These are phyloP conservation scores for Trichomonascus vanleenenianus DNA, from an alignment of 805 yeast species.

Conservation along the genomic window DNA sequence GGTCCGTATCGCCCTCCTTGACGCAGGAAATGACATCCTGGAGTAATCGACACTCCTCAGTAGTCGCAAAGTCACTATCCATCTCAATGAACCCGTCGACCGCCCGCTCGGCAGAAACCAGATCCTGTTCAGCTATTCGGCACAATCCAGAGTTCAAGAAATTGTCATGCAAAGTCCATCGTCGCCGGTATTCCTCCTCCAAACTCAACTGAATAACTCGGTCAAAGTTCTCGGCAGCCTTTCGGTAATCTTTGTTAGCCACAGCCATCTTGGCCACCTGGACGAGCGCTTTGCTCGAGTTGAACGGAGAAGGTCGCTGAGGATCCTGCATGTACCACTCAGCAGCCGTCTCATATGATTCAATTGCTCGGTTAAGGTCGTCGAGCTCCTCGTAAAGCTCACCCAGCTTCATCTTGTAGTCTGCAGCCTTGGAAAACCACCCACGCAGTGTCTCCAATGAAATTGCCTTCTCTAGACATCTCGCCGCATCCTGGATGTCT, in stretches of 20 bases:
- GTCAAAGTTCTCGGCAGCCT: conserved; percentile 73
- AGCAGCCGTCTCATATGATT: conserved; percentile 84
- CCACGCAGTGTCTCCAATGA: conserved; percentile 82
- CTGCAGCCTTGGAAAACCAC: conserved; percentile 94
- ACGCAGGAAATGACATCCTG: conserved; percentile 65
- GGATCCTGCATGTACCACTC: conserved; percentile 87
- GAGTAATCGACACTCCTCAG: conserved; percentile 66
- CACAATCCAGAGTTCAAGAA: conserved; percentile 78
- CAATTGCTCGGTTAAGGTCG: conserved; percentile 61
- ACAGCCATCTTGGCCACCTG: conserved; percentile 89
- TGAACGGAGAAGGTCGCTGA: conserved; percentile 83
- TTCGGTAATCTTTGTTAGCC: conserved; percentile 58
- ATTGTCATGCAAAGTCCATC: conserved; percentile 91
- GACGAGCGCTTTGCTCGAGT: conserved; percentile 78
- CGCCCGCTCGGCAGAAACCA: conserved; percentile 75
- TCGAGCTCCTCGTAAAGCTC: conserved; percentile 73
- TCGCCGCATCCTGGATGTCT: conserved; percentile 64
- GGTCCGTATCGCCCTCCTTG: conserved; percentile 71
- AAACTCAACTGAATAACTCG: conserved; percentile 67
- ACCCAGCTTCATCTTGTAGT: conserved; percentile 85
- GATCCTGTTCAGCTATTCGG: conserved; percentile 72
- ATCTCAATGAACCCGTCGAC: conserved; percentile 54
- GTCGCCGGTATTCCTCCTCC: conserved; percentile 66
- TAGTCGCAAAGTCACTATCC: conserved; percentile 63
- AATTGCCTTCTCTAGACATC: conserved; percentile 68